phyloP scores from a whole-genome alignment of 1,139 yeast species.

The Diutina mesorugosa region DNA sequence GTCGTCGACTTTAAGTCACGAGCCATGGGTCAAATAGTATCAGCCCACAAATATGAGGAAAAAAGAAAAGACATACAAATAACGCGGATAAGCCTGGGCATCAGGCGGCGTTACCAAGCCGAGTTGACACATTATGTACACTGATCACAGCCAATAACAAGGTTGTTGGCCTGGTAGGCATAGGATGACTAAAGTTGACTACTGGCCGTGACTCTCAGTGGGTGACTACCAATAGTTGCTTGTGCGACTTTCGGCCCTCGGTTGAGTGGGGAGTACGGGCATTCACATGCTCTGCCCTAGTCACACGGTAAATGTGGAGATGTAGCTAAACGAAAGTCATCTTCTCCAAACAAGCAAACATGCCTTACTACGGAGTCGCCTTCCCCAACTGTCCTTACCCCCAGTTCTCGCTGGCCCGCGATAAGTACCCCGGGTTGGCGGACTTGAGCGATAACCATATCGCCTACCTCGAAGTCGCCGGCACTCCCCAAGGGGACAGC shows the following conservation, averaged over 20 bases:
- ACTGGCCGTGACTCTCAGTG: not conserved
- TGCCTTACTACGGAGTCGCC: not conserved
- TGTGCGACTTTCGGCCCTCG: not conserved
- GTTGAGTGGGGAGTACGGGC: not conserved
- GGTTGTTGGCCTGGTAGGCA: no score
- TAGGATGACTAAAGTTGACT: not conserved
- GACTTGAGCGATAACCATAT: not conserved
- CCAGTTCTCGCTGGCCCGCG: not conserved
- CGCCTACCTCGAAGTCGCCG: not conserved
- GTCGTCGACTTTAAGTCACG: no score
- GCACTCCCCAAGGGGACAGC: not conserved
- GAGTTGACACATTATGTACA: no score
- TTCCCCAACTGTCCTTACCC: not conserved
- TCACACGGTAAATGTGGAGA: not conserved
- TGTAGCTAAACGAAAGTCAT: not conserved
- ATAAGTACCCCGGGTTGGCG: not conserved
- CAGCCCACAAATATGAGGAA: no score
- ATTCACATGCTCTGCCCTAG: not conserved
- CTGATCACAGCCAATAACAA: no score
- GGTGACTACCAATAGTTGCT: no score
- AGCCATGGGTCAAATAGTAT: no score
- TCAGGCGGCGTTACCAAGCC: no score
- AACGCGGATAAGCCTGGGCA: no score
- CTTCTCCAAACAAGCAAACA: not conserved
- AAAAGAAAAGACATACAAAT: no score